phyloP scores from a whole-genome alignment of 805 yeast species.

The Wilhelminamyces savonicus region DNA sequence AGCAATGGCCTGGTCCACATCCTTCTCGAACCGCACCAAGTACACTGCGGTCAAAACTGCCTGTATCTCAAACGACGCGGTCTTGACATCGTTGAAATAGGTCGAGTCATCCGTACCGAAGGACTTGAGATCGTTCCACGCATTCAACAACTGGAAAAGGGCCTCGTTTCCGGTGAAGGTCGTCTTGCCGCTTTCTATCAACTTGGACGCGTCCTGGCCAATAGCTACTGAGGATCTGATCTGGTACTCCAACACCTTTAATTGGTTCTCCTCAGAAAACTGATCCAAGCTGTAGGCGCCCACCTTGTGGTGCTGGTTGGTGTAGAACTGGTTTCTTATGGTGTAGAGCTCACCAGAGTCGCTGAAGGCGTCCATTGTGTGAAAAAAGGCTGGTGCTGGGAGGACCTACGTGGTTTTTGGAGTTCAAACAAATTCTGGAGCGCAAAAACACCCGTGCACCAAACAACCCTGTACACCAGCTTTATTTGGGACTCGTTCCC shows the following conservation, averaged over 20 bases:
- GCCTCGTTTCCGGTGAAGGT: conserved; percentile 28
- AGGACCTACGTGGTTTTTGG: too few species aligned
- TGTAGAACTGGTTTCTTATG: conserved; percentile 54
- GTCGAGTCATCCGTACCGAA: conserved; percentile 39
- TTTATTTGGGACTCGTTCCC: too few species aligned
- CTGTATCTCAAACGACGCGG: conserved; percentile 32
- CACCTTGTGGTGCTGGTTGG: conserved; percentile 49
- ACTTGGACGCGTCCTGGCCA: conserved; percentile 30
- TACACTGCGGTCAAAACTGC: conserved; percentile 35
- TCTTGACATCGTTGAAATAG: conserved; percentile 33
- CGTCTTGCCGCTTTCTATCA: conserved; percentile 30
- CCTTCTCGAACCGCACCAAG: conserved; percentile 28
- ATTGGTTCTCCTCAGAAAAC: conserved; percentile 29
- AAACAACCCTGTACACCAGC: too few species aligned
- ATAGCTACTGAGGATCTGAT: conserved; percentile 34
- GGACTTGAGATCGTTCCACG: conserved; percentile 37
- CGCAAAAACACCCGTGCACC: too few species aligned
- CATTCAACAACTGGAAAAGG: conserved; percentile 31
- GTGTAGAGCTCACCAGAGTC: conserved; percentile 48
- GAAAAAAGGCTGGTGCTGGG: too few species aligned
- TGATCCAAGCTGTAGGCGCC: conserved; percentile 30
- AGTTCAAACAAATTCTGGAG: background rate
- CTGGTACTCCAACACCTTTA: conserved; percentile 35
- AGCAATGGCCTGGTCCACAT: conserved; percentile 30
- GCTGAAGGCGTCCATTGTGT: conserved; percentile 31